A percentile compares a stretch with the other conserved stretches of the same genome.
These are phyloP conservation scores for Xanthoconium purpureum DNA, from an alignment of 768 basidiomycete genomes.

Conservation along the genomic window DNA sequence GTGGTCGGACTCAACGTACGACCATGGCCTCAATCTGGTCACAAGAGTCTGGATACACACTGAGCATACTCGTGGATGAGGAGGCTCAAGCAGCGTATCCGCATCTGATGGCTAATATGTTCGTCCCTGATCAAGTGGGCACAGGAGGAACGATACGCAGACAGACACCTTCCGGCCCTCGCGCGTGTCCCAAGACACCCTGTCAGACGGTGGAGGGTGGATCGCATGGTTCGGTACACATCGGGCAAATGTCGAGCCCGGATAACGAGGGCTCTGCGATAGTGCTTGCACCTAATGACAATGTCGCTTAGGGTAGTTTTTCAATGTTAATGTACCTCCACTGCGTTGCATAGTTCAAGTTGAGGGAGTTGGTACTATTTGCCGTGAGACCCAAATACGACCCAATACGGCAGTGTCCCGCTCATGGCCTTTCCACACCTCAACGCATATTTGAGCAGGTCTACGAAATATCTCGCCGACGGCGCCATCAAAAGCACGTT, in stretches of 20 bases:
- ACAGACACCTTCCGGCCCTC: background rate
- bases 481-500: slow-evolving; percentile 41
- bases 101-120: background rate
- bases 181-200: background rate
- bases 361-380: no score
- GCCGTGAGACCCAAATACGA: background rate
- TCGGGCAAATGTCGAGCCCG: background rate
- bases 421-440: slow-evolving; percentile 28
- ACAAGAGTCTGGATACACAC: slow-evolving; percentile 42
- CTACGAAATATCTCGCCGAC: slow-evolving; percentile 38
- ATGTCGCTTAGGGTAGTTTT: slow-evolving; percentile 1
- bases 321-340: no score
- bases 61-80: slow-evolving; percentile 20
- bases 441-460: slow-evolving; percentile 36
- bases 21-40: slow-evolving; percentile 27
- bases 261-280: background rate
- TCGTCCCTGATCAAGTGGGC: background rate
- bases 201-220: background rate
- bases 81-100: slow-evolving; percentile 2
- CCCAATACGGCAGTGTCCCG: background rate
- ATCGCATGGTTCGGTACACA: slow-evolving; percentile 1
- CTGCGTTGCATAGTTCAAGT: no score
- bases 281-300: background rate
- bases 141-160: background rate
- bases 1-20: slow-evolving; percentile 7